phyloP scores from a whole-genome alignment of 2,329 filamentous ascomycete genomes.

The Venturia aucupariae region DNA sequence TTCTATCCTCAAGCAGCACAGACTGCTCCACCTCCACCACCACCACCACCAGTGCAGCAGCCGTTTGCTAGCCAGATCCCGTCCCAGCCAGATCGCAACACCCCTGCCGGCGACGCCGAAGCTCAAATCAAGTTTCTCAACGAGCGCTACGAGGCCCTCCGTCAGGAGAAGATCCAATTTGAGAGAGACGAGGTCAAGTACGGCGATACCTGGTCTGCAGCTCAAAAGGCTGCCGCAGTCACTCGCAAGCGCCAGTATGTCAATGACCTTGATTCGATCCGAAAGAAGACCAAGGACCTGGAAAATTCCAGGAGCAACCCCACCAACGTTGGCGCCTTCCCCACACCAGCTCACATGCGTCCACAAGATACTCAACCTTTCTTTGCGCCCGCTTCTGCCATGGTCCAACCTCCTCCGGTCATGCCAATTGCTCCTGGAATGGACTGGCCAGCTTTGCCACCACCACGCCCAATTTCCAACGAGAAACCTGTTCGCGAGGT shows the following conservation, averaged over 20 bases:
- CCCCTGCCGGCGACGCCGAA: background rate
- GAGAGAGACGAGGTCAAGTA: constrained; percentile 15
- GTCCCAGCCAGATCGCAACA: background rate
- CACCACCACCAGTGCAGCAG: background rate
- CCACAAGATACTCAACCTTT: constrained; percentile 1
- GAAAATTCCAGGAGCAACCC: constrained; percentile 1
- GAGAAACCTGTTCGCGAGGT: constrained; percentile 13
- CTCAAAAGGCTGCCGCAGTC: constrained; percentile 9
- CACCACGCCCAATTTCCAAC: constrained; percentile 16
- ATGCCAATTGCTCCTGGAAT: background rate
- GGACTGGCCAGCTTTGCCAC: constrained; percentile 10
- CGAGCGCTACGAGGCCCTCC: constrained; percentile 10
- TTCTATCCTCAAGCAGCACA: constrained; percentile 8
- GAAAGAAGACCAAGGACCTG: constrained; percentile 15
- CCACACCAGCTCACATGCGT: constrained; percentile 2
- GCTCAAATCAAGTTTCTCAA: constrained; percentile 10
- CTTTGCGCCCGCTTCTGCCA: background rate
- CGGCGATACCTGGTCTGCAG: background rate
- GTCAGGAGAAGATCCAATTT: constrained; percentile 12
- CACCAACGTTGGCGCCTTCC: background rate
- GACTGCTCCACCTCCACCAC: background rate
- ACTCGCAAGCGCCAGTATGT: constrained; percentile 13
- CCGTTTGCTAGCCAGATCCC: background rate
- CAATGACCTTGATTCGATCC: constrained; percentile 13
- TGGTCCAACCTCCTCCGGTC: background rate